These are phyloP conservation scores for Acanthochlamys bracteata DNA, from an alignment of 106 monocot species.

Conservation along the genomic window DNA sequence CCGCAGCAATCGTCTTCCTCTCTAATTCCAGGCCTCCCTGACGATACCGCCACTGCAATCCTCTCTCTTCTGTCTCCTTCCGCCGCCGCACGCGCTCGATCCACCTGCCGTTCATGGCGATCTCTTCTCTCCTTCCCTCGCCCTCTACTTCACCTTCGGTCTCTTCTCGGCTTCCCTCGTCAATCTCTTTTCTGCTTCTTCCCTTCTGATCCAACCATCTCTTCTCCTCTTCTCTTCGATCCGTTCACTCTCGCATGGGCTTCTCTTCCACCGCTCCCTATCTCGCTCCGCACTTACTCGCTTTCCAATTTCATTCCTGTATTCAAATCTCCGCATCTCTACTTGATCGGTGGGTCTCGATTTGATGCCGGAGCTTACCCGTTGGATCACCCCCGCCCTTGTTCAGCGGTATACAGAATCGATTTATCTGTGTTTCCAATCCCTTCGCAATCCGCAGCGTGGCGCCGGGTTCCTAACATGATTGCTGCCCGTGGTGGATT, in stretches of 20 bases:
- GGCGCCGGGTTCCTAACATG: constrained; percentile 53
- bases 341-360: constrained; percentile 62
- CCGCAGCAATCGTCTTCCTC: constrained; percentile 1
- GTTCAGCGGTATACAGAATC: constrained; percentile 29
- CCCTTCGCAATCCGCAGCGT: constrained; percentile 9
- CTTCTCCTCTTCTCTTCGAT: constrained; percentile 58
- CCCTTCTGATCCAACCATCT: constrained; percentile 52
- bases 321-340: constrained; percentile 28
- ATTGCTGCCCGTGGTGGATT: constrained; percentile 59
- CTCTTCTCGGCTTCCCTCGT: constrained; percentile 24
- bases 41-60: constrained; percentile 59
- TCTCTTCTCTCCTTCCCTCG: constrained; percentile 35
- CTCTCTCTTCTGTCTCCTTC: constrained; percentile 56
- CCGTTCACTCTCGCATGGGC: constrained; percentile 35
- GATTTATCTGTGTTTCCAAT: constrained; percentile 32
- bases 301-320: constrained; percentile 57
- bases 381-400: constrained; percentile 44
- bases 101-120: constrained; percentile 39
- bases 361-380: constrained; percentile 71
- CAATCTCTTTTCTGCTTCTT: constrained; percentile 54
- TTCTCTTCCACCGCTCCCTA: constrained; percentile 50
- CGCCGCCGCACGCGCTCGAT: constrained; percentile 41
- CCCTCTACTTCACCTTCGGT: constrained; percentile 9
- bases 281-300: constrained; percentile 30
- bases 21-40: constrained; percentile 71